Evolutionary conservation across 129 eudicot species (phyloP).

Genomic region (Oenanthe sinensis): DNA sequence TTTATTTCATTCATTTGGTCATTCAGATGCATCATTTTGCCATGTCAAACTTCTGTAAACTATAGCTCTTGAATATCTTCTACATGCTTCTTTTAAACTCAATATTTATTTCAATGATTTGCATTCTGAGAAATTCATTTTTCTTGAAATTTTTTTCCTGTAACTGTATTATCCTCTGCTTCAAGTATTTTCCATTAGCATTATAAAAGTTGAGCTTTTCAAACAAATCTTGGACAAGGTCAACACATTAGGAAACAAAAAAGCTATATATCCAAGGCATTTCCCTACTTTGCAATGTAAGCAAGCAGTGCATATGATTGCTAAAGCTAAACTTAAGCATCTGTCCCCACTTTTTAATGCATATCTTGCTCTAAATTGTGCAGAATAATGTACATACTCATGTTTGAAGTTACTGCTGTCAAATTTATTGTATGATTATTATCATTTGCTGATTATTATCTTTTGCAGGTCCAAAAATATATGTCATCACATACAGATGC

Average conservation of each 20-base stretch:
- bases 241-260: background rate
- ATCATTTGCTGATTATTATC: too few species aligned
- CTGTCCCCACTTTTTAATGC: background rate
- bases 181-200: background rate
- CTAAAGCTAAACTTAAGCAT: background rate
- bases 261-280: background rate
- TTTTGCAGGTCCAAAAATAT: background rate
- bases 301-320: background rate
- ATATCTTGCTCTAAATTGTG: background rate
- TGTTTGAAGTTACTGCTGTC: background rate
- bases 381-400: background rate
- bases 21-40: background rate
- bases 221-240: background rate
- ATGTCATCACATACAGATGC: background rate
- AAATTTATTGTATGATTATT: background rate
- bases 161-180: background rate
- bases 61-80: background rate
- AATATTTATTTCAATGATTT: background rate
- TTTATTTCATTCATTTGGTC: background rate
- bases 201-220: background rate
- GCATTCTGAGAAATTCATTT: background rate
- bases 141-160: background rate
- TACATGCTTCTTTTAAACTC: background rate
- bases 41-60: background rate
- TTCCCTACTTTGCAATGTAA: background rate